Percentiles rank a stretch among this genome's conserved stretches.
These are phyloP conservation scores for Immersiporthe knoxdaviesiana DNA, from an alignment of 2,329 filamentous ascomycete species.

Conservation along the genomic window DNA sequence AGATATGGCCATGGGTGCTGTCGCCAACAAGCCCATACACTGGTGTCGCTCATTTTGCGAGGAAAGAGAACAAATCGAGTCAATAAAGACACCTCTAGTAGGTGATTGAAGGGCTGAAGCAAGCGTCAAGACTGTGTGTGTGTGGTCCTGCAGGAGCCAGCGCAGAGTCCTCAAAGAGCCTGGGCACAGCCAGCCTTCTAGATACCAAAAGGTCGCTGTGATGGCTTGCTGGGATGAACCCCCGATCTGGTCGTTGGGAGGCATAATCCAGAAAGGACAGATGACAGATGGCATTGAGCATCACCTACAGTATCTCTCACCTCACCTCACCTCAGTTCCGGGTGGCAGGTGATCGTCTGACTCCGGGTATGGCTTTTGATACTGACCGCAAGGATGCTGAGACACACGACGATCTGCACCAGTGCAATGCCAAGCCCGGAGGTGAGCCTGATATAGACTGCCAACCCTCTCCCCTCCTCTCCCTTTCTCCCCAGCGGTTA, in stretches of 20 bases:
- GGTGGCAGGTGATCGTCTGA: background rate
- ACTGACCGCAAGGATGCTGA: conserved; percentile 3
- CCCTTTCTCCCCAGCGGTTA: too few relatives aligned
- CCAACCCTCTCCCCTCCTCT: too few relatives aligned
- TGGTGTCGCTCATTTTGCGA: background rate
- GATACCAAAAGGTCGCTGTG: background rate
- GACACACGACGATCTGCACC: background rate
- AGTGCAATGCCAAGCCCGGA: background rate
- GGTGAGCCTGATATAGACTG: background rate
- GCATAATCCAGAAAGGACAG: background rate
- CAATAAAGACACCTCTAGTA: too few relatives aligned
- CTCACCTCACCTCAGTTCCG: background rate
- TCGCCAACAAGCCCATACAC: background rate
- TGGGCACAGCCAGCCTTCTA: too few relatives aligned
- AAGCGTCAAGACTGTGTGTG: background rate
- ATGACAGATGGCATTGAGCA: background rate
- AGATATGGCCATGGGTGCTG: too few relatives aligned
- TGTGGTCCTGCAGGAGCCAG: background rate
- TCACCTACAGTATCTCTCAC: too few relatives aligned
- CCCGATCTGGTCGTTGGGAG: background rate
- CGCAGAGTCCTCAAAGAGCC: background rate
- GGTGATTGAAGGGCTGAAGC: too few relatives aligned
- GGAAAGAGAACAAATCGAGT: too few relatives aligned
- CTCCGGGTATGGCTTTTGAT: background rate
- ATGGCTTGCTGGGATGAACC: background rate